Evolutionary conservation across 176 grass and related monocot species (phyloP).

Genomic region (Guadua angustifolia): DNA sequence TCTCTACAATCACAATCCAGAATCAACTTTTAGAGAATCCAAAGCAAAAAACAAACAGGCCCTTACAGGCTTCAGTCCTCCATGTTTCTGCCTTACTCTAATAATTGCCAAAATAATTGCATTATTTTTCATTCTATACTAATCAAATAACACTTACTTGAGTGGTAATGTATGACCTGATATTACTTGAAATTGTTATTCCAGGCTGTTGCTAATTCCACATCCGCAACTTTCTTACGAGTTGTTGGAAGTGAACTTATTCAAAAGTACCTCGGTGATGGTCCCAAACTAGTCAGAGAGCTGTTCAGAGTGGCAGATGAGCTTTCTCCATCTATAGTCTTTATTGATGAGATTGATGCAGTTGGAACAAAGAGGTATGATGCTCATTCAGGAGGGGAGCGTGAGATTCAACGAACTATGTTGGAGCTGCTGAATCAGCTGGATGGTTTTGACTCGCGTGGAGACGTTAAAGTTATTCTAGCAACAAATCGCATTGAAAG

Average conservation of each 20-base stretch:
- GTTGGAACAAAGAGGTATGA: slow-evolving; percentile 95
- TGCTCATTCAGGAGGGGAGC: slow-evolving; percentile 92
- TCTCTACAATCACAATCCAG: too few species aligned
- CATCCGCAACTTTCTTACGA: slow-evolving; percentile 86
- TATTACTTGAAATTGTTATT: slow-evolving; percentile 28
- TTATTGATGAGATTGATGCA: slow-evolving; percentile 91
- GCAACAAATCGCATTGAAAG: slow-evolving; percentile 87
- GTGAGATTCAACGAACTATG: slow-evolving; percentile 91
- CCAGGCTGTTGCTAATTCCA: slow-evolving; percentile 89
- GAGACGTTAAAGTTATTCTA: slow-evolving; percentile 92
- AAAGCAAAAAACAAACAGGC: too few species aligned
- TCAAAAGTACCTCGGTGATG: slow-evolving; percentile 89
- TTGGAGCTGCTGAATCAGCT: slow-evolving; percentile 82
- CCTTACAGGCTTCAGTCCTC: not conserved
- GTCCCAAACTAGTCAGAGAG: slow-evolving; percentile 86
- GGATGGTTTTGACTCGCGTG: slow-evolving; percentile 89
- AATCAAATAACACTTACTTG: not conserved
- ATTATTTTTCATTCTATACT: not conserved
- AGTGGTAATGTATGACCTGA: not conserved
- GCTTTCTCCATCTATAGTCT: slow-evolving; percentile 83
- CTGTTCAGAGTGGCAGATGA: slow-evolving; percentile 90
- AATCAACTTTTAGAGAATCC: too few species aligned
- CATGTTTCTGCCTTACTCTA: not conserved
- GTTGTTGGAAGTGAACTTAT: slow-evolving; percentile 91
- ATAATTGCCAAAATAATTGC: not conserved